phyloP scores from a whole-genome alignment of 2,329 filamentous ascomycete genomes.

The Arthrobotrys entomopaga region DNA sequence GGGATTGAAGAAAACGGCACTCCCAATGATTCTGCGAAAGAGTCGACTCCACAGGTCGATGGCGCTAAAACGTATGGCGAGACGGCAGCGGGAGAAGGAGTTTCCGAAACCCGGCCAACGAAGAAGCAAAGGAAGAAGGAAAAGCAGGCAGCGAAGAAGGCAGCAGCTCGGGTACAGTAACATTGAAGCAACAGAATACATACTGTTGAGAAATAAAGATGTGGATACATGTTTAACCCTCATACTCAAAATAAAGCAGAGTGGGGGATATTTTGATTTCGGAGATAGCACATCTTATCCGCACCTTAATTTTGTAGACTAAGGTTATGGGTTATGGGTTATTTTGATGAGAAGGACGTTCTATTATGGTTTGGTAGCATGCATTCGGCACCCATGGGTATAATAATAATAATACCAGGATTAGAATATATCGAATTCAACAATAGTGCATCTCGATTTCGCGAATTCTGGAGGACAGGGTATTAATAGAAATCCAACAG shows the following conservation, averaged over 20 bases:
- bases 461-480: background rate
- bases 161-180: conserved; percentile 40
- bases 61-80: conserved; percentile 64
- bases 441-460: background rate
- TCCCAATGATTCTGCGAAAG: conserved; percentile 59
- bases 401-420: background rate
- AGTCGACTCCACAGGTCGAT: conserved; percentile 57
- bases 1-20: conserved; percentile 59
- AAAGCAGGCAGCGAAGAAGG: conserved; percentile 65
- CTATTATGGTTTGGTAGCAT: no score
- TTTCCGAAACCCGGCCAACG: conserved; percentile 61
- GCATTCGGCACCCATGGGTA: no score
- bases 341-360: no score
- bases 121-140: conserved; percentile 71
- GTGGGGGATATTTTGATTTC: no score
- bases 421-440: no score
- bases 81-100: conserved; percentile 59
- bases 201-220: no score
- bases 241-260: no score
- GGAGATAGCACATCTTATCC: no score
- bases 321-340: no score
- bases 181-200: no score
- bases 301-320: background rate
- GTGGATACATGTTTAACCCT: no score
- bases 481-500: conserved; percentile 38